These are phyloP conservation scores for Glycyrrhiza uralensis DNA, from an alignment of 306 rosid genomes.

Conservation along the genomic window DNA sequence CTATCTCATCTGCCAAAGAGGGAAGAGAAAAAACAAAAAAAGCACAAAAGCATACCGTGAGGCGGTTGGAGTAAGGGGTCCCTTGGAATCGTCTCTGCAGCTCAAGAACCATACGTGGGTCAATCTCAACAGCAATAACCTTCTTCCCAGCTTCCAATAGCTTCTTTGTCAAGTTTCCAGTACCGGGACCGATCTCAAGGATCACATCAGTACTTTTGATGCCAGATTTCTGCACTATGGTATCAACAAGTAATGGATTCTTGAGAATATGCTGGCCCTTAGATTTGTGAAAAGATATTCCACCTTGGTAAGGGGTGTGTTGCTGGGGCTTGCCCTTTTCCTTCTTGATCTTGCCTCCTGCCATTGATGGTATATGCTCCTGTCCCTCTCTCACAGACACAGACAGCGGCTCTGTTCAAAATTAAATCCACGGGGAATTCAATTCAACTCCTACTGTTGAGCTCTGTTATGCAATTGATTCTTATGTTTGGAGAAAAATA, in stretches of 20 bases:
- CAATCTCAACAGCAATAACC: slow-evolving; percentile 82
- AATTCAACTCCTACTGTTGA: no score
- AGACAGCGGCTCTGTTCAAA: not conserved
- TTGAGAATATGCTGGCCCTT: slow-evolving; percentile 49
- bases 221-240: slow-evolving; percentile 45
- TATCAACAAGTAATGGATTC: slow-evolving; percentile 41
- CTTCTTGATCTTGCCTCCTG: slow-evolving; percentile 43
- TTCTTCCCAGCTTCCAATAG: slow-evolving; percentile 56
- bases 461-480: not conserved
- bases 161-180: slow-evolving; percentile 48
- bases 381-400: not conserved
- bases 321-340: slow-evolving; percentile 36
- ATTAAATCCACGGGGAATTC: not conserved
- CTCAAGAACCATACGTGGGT: slow-evolving; percentile 95
- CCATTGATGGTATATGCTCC: slow-evolving; percentile 21
- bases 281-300: slow-evolving; percentile 42
- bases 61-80: slow-evolving; percentile 58
- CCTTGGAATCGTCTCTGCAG: slow-evolving; percentile 78
- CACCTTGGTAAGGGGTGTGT: slow-evolving; percentile 41
- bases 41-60: slow-evolving; percentile 42
- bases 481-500: not conserved
- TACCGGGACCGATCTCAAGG: slow-evolving; percentile 55
- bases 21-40: not conserved
- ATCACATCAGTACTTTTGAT: slow-evolving; percentile 40
- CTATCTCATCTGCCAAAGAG: not conserved